These are phyloP conservation scores for Termitomyces sp. DNA, from an alignment of 768 basidiomycete genomes.

Conservation along the genomic window DNA sequence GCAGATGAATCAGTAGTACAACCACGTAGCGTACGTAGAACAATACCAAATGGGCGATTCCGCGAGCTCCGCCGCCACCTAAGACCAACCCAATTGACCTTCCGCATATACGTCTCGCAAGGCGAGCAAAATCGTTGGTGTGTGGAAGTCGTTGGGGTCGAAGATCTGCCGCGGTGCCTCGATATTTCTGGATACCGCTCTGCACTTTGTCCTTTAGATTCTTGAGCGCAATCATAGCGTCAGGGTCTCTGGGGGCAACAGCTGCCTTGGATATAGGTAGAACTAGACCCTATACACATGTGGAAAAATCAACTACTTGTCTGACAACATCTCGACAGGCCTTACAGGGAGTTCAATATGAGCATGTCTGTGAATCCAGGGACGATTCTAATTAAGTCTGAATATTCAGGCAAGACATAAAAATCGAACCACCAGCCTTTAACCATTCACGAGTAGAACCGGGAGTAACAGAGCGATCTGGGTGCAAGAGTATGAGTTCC, in stretches of 20 bases:
- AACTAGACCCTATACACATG: conserved; percentile 59
- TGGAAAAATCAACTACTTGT: neutral
- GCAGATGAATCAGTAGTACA: conserved; percentile 2
- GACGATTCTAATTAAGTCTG: conserved; percentile 59
- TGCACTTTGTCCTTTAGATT: conserved; percentile 92
- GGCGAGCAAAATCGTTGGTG: conserved; percentile 85
- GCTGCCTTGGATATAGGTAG: conserved; percentile 54
- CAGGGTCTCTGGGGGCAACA: conserved; percentile 69
- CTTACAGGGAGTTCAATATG: conserved; percentile 86
- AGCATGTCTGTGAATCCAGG: conserved; percentile 95
- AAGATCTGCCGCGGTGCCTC: conserved; percentile 53
- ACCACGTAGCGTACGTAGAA: neutral
- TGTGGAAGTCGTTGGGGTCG: conserved; percentile 76
- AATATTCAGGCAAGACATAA: neutral
- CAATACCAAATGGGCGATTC: conserved; percentile 37
- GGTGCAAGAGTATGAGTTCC: conserved; percentile 90
- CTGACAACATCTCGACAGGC: neutral
- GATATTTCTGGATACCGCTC: conserved; percentile 83
- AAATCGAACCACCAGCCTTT: conserved; percentile 46
- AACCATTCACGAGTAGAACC: conserved; percentile 97
- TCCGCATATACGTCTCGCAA: conserved; percentile 89
- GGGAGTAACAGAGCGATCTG: conserved; percentile 81
- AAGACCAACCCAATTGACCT: conserved; percentile 91
- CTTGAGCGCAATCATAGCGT: conserved; percentile 83
- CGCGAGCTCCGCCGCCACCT: conserved; percentile 96